Base-by-base conservation (phyloP, 2,329 filamentous ascomycete genomes). In the Fusarium pseudocircinatum region DNA sequence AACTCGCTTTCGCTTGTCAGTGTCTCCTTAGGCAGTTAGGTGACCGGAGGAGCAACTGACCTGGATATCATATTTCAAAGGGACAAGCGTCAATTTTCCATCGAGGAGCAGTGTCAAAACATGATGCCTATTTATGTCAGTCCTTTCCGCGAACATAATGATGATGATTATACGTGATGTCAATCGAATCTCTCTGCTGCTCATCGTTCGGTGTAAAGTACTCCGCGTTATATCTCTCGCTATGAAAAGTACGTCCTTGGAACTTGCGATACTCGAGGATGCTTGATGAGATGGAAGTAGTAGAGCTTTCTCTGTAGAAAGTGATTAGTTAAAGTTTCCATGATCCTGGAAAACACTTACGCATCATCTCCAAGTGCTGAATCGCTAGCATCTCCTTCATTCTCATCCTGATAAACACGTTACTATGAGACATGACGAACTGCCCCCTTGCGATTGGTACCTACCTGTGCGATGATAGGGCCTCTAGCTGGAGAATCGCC, bases 181-280 rank as follows among this genome's bases (percentile, higher is more conserved):
- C 67, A n/a, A 69, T 69, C 0, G 65, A 69, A 2, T 69, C 59
- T 20, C 39, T 69, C 8, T 69, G 67, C 6, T 63, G 59, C 9
- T 64, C 67, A 11, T 69, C 67, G 2, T 69, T 69, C 0, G 67
- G 67, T 0, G 67, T 57, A 9, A 66, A 63, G 3, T 64, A 64
- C 2, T 49, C 43, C 1, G 36, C 42, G 7, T 64, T 32, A 12
- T 64, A 52, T 4, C 34, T 46, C 6, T 69, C 59, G 6, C 65
- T 57, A 4, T 69, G 65, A 1, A 64, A 69, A 2, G 65, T 69
- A 1, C 67, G 42, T 9, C 67, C 64, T 15, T 69, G 67, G 2
- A 58, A 58, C 1, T 18, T 69, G 2, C 65, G 60, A 20, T 65
- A 67, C 14, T 65, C 44, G 2, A 65, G 52, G n/a, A 67, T 67